Evolutionary conservation across 2,329 filamentous ascomycete genomes (phyloP).

Genomic region (Cytospora leucostoma): DNA sequence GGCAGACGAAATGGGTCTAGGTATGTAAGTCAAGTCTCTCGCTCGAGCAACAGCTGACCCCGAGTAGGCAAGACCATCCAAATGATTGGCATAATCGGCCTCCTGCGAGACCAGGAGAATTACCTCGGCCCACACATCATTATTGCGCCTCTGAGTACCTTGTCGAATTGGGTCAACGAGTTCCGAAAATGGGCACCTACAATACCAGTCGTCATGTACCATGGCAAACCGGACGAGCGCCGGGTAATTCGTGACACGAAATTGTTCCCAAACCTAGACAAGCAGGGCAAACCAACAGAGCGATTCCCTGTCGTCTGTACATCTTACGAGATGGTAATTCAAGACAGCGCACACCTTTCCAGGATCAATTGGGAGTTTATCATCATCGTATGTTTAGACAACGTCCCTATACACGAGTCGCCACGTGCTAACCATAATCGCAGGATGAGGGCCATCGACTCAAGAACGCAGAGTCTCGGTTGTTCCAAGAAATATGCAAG

Average conservation of each 20-base stretch:
- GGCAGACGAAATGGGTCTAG: slow-evolving; percentile 90
- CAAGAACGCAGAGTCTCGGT: slow-evolving; percentile 92
- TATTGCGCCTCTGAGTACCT: slow-evolving; percentile 84
- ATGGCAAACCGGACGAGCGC: slow-evolving; percentile 79
- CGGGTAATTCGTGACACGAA: slow-evolving; percentile 71
- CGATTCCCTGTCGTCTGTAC: slow-evolving; percentile 92
- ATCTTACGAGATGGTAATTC: slow-evolving; percentile 93
- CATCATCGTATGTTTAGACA: slow-evolving; percentile 72
- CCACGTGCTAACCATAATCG: slow-evolving; percentile 26
- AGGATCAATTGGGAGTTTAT: slow-evolving; percentile 96
- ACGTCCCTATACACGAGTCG: neutral
- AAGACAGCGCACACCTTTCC: slow-evolving; percentile 78
- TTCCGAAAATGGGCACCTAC: slow-evolving; percentile 87
- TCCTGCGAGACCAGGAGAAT: slow-evolving; percentile 81
- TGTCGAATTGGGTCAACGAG: slow-evolving; percentile 95
- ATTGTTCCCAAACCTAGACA: slow-evolving; percentile 66
- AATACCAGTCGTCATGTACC: slow-evolving; percentile 88
- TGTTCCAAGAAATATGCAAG: slow-evolving; percentile 84
- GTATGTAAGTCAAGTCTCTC: slow-evolving; percentile 39
- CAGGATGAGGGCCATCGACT: slow-evolving; percentile 93
- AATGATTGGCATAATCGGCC: slow-evolving; percentile 82
- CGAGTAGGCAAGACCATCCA: slow-evolving; percentile 80
- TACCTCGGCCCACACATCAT: slow-evolving; percentile 88
- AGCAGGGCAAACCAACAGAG: slow-evolving; percentile 56
- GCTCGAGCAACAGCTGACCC: slow-evolving; percentile 20